Evolutionary conservation across 2,329 filamentous ascomycete species (phyloP), one percentile per base, ranked within the genome.

Genomic region (Coniochaeta sp.): DNA sequence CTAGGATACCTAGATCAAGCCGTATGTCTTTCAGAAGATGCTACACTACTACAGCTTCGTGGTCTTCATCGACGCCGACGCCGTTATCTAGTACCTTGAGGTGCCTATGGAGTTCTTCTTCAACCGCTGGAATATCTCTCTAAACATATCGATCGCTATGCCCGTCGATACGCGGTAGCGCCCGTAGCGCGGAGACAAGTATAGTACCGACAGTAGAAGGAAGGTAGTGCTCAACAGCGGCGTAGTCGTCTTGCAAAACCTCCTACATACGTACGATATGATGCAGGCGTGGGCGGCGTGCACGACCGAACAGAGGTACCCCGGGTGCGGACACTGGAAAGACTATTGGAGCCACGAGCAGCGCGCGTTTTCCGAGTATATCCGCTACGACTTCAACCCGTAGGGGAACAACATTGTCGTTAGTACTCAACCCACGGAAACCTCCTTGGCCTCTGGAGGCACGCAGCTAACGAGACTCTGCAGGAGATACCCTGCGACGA

Each of bases 21-120:
- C 77, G 0, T 71, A 74, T 9, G 69, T 72, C 12, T 66, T 79
- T 26, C 68, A 70, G 40, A 68, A 76, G 22, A 70, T 75, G 1
- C 67, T 79, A 30, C 67, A 70, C 26, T 62, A 70, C 1, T 75
- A 80, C 65, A 67, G 74, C 4, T 73, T 77, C 8, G 73, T 80
- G 24, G 68, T 80, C 55, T 75, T 76, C 52, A 65, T 80, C 58
- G 78, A 81, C 63, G 73, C 75, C 26, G 78, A 81, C 61, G 74
- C 72, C 22, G 70, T 74, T 6, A 71, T 79, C 58, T 67, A 71
- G 0, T 70, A 79, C 59, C 71, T 74, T 1, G 71, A 78, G 36
- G 65, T 81, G 0, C 77, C 78, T 2, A 61, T 79, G 17, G 78
- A 81, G 67, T 80, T 76, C 74, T 71, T 81, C 7, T 72, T 81